Evolutionary conservation across 805 yeast species (phyloP), one percentile per base, ranked within the genome.

Genomic region (Cyberlindnera meyerae): DNA sequence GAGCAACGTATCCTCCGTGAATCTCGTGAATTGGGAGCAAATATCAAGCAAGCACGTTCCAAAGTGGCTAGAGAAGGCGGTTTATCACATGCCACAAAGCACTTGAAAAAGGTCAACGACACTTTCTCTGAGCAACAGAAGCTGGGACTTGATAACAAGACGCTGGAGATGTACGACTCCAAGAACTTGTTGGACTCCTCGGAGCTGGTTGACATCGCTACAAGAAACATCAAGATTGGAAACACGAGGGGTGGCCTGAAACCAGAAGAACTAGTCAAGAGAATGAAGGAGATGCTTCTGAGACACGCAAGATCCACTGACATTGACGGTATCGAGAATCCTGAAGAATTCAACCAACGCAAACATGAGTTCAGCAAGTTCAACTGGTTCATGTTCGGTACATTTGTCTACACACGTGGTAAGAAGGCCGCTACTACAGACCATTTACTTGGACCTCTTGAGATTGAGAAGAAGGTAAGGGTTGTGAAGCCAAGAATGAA

Each of bases 391-490:
- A 62, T 65, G 34, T 53, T 81, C 17, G 89, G 88, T 0, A 56
- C 71, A 2, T 51, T 77, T 21, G 74, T 66, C 45, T 60, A 69
- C 42, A 57, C 65, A 42, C 51, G 69, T 24, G 71, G 81, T 38
- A 52, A 52, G 4, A 66, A 69, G 33, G 68, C 82, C 0, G 57
- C 68, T 0, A 69, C 75, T 0, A 61, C 68, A 15, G 83, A 79
- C 44, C 84, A 81, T 52, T 57, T 86, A 42, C 62, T 78, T 36
- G 95, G 94, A 0, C 88, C 94, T 0, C 60, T 85, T 28, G 76
- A 73, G 13, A 64, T 79, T 3, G 81, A 80, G 44, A 71, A 73
- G 43, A 75, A 70, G 47, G 60, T 54, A 0, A 58, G 64, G 37
- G 43, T 33, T 37, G 44, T 33, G 31, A 70, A 47, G 29, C 60